Evolutionary conservation across 805 yeast species (phyloP).

Genomic region (Naumovozyma castellii): DNA sequence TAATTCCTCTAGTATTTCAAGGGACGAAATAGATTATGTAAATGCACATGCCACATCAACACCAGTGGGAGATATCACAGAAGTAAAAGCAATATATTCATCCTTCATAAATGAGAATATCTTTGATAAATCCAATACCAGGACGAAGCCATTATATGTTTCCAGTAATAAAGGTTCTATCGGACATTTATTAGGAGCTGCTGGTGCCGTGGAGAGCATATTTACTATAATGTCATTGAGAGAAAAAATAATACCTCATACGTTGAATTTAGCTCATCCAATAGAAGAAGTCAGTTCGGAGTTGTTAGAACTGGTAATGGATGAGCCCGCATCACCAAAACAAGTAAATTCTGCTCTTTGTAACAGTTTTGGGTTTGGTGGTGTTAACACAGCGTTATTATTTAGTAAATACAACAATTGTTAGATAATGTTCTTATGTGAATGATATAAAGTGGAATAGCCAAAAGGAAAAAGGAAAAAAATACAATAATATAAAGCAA

Average conservation of each 20-base stretch:
- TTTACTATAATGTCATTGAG: conserved; percentile 63
- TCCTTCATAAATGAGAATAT: conserved; percentile 25
- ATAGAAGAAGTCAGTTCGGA: background rate
- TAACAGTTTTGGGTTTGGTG: conserved; percentile 97
- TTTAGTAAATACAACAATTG: conserved; percentile 33
- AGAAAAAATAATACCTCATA: conserved; percentile 60
- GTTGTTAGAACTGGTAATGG: background rate
- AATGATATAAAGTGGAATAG: background rate
- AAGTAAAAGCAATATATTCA: conserved; percentile 56
- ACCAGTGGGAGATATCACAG: conserved; percentile 79
- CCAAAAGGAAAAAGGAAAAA: too few species aligned
- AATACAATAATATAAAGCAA: too few species aligned
- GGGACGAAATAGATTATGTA: conserved; percentile 55
- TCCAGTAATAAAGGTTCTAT: conserved; percentile 86
- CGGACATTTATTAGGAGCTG: conserved; percentile 92
- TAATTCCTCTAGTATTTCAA: conserved; percentile 37
- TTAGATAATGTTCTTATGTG: background rate
- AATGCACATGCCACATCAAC: conserved; percentile 98
- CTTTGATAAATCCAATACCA: too few species aligned
- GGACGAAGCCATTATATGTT: conserved; percentile 34
- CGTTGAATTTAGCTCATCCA: conserved; percentile 55
- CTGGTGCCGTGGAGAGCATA: conserved; percentile 88
- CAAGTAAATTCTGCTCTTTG: conserved; percentile 54
- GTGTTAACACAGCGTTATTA: conserved; percentile 75
- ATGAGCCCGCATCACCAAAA: conserved; percentile 25